A percentile compares a stretch with the other conserved stretches of the same genome.
Evolutionary conservation across 1,139 yeast species (phyloP).

Genomic region (Yamadazyma dushanensis): DNA sequence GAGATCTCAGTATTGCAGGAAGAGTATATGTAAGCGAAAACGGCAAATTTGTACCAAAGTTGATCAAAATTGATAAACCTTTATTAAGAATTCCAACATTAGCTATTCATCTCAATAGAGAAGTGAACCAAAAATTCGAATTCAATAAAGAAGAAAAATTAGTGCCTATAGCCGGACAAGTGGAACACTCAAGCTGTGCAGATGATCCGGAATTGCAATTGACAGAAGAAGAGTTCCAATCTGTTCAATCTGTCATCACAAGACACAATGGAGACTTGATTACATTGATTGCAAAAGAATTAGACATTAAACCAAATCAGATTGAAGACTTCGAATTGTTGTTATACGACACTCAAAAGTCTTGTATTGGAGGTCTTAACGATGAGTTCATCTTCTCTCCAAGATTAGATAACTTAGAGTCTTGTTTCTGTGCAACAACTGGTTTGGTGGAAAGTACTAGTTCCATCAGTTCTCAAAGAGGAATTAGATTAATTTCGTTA

Average conservation of each 20-base stretch:
- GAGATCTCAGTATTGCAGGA: conserved; percentile 91
- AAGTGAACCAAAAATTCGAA: conserved; percentile 75
- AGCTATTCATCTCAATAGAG: conserved; percentile 89
- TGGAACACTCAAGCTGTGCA: conserved; percentile 34
- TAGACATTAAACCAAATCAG: conserved; percentile 45
- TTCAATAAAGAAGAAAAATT: conserved; percentile 87
- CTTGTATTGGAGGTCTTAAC: conserved; percentile 82
- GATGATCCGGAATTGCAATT: conserved; percentile 46
- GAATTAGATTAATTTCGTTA: conserved; percentile 71
- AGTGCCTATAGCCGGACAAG: conserved; percentile 83
- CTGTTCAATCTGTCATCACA: conserved; percentile 62
- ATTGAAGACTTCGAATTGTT: conserved; percentile 91
- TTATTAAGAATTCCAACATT: conserved; percentile 88
- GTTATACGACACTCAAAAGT: conserved; percentile 81
- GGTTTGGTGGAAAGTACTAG: conserved; percentile 63
- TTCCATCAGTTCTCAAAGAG: conserved; percentile 41
- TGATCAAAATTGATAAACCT: conserved; percentile 81
- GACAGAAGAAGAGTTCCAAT: conserved; percentile 57
- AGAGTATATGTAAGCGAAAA: conserved; percentile 63
- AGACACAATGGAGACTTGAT: conserved; percentile 78
- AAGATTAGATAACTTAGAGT: conserved; percentile 87
- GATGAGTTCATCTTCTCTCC: conserved; percentile 92
- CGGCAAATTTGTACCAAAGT: conserved; percentile 57
- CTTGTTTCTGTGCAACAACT: conserved; percentile 76
- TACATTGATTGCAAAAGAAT: conserved; percentile 65